Base-by-base conservation (phyloP, 176 grass and related monocot genomes). In the Aegilops longissima region DNA sequence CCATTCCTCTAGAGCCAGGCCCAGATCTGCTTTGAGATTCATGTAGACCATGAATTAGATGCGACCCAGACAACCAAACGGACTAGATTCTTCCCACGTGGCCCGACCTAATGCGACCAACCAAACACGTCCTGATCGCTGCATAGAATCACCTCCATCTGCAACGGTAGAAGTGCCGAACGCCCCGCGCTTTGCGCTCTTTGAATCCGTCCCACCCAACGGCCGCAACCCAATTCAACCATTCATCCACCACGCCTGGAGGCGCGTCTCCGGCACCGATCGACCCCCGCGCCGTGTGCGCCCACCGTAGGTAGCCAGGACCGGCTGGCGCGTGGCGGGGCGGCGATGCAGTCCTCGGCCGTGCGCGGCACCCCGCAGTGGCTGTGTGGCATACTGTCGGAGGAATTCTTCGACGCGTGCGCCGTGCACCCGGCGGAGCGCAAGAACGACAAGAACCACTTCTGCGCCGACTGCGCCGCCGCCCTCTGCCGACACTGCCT, bases 391-490 rank as follows among this genome's bases (percentile, higher is more conserved):
- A 70, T 91, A 49, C 81, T 91, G n/a, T 81, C 81, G 16, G 86
- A 91, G 77, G 85, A 88, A 62, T 91, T 88, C 85, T 91, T 91
- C 82, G 89, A 88, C 45, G 69, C 85, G n/a, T 91, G 85, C 77
- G 29, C 61, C 27, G 70, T 29, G 47, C 89, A 91, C 70, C 81
- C 76, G 34, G 69, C 69, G 3, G 89, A 88, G 36, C 89, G 89
- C 36, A 88, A 91, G 85, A 91, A 88, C 81, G 81, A 91, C 76
- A 91, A 88, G 89, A 88, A 91, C 81, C 89, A 91, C 85, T 88
- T 81, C 77, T 91, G 89, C 62, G 70, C 84, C 85, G 89, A 88
- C 70, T 91, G 89, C 77, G 85, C 77, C 81, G 70, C 76, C 61
- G 76, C 81, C 25, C 81, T 91, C 21, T 91, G 89, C 62, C 89